Percentiles rank a stretch among this genome's conserved stretches.
Evolutionary conservation across 176 grass and related monocot genomes (phyloP).

Genomic region (Oryza punctata): DNA sequence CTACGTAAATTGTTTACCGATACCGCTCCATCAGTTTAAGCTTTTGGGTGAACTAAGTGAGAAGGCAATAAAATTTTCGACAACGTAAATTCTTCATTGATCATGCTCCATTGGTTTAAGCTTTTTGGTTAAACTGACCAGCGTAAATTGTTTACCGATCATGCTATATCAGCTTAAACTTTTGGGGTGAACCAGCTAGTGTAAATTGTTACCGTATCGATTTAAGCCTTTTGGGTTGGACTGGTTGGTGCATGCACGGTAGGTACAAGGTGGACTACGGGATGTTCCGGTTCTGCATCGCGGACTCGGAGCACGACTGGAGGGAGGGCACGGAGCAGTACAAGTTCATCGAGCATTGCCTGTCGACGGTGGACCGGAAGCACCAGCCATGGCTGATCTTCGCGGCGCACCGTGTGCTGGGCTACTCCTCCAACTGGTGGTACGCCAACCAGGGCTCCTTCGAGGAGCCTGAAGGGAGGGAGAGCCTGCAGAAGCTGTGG

Average conservation of each 20-base stretch:
- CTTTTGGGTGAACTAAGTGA: no score
- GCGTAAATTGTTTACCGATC: no score
- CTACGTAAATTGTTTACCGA: no score
- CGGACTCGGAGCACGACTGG: conserved; percentile 91
- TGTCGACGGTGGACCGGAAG: conserved; percentile 85
- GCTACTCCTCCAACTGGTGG: conserved; percentile 67
- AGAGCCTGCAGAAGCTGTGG: conserved; percentile 75
- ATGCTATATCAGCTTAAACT: no score
- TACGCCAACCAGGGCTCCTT: conserved; percentile 69
- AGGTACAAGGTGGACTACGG: conserved; percentile 90
- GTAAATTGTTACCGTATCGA: no score
- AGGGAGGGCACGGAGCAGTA: conserved; percentile 68
- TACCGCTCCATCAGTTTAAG: no score
- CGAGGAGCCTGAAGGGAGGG: conserved; percentile 82
- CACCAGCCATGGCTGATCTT: conserved; percentile 91
- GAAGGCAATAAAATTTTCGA: no score
- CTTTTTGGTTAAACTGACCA: no score
- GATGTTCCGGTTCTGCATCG: conserved; percentile 89
- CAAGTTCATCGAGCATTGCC: conserved; percentile 73
- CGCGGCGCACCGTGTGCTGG: conserved; percentile 71
- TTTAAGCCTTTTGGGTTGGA: no score
- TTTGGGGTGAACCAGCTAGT: no score
- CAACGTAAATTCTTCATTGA: no score
- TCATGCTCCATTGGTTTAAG: no score
- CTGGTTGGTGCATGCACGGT: not conserved